Evolutionary conservation across 306 rosid genomes (phyloP), one percentile per base, ranked within the genome.

Genomic region (Cicer bijugum): DNA sequence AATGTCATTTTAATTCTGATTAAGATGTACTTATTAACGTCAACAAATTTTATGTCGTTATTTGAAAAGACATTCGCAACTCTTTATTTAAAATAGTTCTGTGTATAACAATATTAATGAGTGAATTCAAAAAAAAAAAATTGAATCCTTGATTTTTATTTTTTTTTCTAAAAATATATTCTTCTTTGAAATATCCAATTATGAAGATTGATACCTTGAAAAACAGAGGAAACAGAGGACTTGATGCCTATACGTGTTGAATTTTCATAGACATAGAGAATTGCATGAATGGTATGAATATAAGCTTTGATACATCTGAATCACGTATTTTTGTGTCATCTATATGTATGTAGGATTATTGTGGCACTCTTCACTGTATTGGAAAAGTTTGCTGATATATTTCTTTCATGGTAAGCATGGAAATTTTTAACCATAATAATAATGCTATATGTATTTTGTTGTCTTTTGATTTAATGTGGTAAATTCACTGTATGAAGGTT

Each of bases 321-420:
- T 56, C 5, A 16, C 9, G 12, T 71, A 33, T 61, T 14, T 15
- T 8, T 38, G 44, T 16, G 11, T 58, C 8, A 50, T 70, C 12
- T 12, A 66, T 60, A 40, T 78, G 82, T 60, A 40, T 78, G 82
- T 88, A 94, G 99, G 99, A 88, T 88, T 63, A 87, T 94, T 57
- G 89, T 94, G 75, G 99, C 99, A 5, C 42, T 87, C 16, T 58
- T 90, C 40, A 87, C 96, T 0, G 86, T 89, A 16, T 60, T 88
- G 23, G 99, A 91, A 82, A 91, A 83, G 83, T 53, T 88, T 59
- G 78, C 83, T 40, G 99, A 94, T 73, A 33, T 80, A 51, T 87
- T 88, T 51, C 12, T 90, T 42, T 75, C 92, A 81, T 90, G 99
- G 99, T 91, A 83, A 46, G 78, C 23, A 1, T 0, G 15, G 10